Percentiles rank a stretch among this genome's conserved stretches.
These are phyloP conservation scores for Coemansia sp. DNA, from an alignment of 192 early-diverging fungal genomes.

Conservation along the genomic window DNA sequence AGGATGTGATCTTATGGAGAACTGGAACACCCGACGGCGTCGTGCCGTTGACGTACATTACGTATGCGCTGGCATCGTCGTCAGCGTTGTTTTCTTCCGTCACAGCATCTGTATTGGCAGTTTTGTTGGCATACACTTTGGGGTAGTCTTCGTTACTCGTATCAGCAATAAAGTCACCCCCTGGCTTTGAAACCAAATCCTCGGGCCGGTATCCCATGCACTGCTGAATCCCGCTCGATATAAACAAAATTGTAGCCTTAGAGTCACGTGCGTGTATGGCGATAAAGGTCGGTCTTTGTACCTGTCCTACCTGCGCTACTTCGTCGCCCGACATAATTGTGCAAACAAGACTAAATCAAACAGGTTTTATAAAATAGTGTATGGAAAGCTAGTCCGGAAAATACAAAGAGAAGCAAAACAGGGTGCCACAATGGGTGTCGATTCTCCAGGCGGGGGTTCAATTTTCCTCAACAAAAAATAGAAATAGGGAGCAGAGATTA, in stretches of 20 bases:
- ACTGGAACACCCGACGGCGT: slow-evolving; percentile 21
- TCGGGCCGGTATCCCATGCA: slow-evolving; percentile 35
- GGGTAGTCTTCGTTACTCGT: slow-evolving; percentile 35
- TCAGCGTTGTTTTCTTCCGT: slow-evolving; percentile 21
- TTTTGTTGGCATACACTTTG: slow-evolving; percentile 29
- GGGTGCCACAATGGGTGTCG: no score
- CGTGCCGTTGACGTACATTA: slow-evolving; percentile 45
- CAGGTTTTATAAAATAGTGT: background rate
- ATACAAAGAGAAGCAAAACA: background rate
- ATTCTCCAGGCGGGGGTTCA: no score
- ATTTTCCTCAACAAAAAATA: no score
- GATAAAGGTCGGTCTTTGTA: slow-evolving; percentile 22
- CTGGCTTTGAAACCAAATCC: slow-evolving; percentile 18
- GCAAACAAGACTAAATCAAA: background rate
- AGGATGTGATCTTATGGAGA: slow-evolving; percentile 31
- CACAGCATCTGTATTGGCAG: slow-evolving; percentile 9
- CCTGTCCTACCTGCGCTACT: background rate
- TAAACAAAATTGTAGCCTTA: slow-evolving; percentile 32
- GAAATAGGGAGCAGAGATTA: no score
- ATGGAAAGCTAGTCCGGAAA: background rate
- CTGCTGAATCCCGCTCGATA: slow-evolving; percentile 41
- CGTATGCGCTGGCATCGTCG: slow-evolving; percentile 43
- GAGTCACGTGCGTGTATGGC: slow-evolving; percentile 43
- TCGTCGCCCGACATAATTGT: background rate
- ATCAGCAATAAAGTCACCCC: slow-evolving; percentile 38